These are phyloP conservation scores for Cryptococcus sp. DNA, from an alignment of 1,284 basidiomycete species.

Conservation along the genomic window DNA sequence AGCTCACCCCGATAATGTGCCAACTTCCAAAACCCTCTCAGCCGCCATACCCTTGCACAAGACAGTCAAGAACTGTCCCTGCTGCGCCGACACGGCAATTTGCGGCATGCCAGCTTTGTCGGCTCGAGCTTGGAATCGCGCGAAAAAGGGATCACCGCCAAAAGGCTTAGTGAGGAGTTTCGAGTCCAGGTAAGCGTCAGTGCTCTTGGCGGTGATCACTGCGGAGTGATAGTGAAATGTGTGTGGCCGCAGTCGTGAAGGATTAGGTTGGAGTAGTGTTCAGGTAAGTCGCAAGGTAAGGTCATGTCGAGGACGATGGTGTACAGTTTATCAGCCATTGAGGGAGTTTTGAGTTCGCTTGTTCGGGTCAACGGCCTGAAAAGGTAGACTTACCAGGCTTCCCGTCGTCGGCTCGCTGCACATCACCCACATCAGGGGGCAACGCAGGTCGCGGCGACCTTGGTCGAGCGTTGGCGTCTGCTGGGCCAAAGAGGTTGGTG, in stretches of 20 bases:
- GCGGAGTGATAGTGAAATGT: background rate
- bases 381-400: too few relatives aligned
- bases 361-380: too few relatives aligned
- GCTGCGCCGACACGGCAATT: conserved; percentile 36
- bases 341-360: too few relatives aligned
- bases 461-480: too few relatives aligned
- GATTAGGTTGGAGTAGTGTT: background rate
- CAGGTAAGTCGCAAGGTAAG: too few relatives aligned
- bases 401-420: too few relatives aligned
- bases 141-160: conserved; percentile 25
- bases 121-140: conserved; percentile 20
- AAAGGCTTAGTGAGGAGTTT: conserved; percentile 25
- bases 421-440: too few relatives aligned
- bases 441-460: too few relatives aligned
- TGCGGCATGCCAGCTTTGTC: conserved; percentile 35
- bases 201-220: conserved; percentile 16
- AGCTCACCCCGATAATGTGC: conserved; percentile 44
- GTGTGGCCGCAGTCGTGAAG: too few relatives aligned
- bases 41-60: conserved; percentile 35
- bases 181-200: conserved; percentile 35
- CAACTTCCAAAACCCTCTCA: conserved; percentile 44
- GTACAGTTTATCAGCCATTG: too few relatives aligned
- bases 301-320: too few relatives aligned
- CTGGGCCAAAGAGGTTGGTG: too few relatives aligned
- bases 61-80: conserved; percentile 45